Evolutionary conservation across 768 basidiomycete species (phyloP), one percentile per base, ranked within the genome.

Genomic region (Russula earlei): DNA sequence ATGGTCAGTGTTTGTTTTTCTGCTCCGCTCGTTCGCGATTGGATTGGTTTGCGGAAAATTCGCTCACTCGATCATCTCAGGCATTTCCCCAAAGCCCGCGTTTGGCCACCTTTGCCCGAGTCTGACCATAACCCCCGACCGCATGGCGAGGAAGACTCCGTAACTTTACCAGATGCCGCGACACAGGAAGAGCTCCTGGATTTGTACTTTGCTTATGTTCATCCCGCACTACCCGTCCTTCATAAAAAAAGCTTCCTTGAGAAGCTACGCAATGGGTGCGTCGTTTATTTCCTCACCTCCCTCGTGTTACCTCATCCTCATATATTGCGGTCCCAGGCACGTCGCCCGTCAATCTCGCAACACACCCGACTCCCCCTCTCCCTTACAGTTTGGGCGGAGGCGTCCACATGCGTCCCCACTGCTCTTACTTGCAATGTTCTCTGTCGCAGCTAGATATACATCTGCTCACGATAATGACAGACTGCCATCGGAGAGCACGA

Each of bases 1-100:
- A 52, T 88, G 87, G 85, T 81, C 54, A 55, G 79, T 74, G 54
- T 5, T 38, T 37, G 47, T 27, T 42, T 20, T 58, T 49, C 55
- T 47, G 24, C 49, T 47, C 53, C 43, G 34, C 49, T 46, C 37
- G 12, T 25, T 51, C 46, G 49, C 60, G 49, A 41, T 48, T 34
- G 41, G 14, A 38, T 55, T 58, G 7, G 41, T 31, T 43, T 27
- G 24, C 47, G 56, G 57, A 29, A 59, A 64, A 3, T 52, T 56
- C 1, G 48, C 64, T 38, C 63, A 62, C 27, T 48, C 59, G 12
- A 66, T 61, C 69, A 58, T 63, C 8, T 5, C 64, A 89, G 79
- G 85, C 82, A 83, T 27, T 93, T 94, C 70, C 90, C 91, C 0
- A 84, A 83, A 62, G 85, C 90, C 3, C 78, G 91, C n/a, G 86